Conservation (phyloP, 176 grass and related monocot species). For the Microstegium vimineum region DNA sequence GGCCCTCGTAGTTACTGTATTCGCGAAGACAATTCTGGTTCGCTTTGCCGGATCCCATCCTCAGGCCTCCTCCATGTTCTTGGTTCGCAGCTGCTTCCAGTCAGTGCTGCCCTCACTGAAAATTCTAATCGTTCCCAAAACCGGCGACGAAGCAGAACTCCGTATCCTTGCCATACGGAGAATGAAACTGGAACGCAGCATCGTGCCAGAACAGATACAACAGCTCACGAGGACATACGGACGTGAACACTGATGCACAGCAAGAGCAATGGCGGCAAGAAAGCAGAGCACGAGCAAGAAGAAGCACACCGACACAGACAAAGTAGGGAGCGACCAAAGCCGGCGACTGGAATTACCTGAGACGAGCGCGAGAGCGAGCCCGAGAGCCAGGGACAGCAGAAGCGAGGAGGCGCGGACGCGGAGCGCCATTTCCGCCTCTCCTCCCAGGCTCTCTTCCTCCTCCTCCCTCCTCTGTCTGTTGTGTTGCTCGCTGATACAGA, state of each 20-base stretch:
- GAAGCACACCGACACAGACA: background rate
- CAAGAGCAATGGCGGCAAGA: conserved; percentile 9
- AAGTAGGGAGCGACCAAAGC: background rate
- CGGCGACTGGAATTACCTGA: conserved; percentile 23
- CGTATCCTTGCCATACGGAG: too few relatives aligned
- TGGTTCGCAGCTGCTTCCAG: background rate
- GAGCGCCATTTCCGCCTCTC: conserved; percentile 19
- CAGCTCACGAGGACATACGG: background rate
- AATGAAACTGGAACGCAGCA: background rate
- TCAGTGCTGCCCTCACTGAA: background rate
- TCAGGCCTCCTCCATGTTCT: background rate
- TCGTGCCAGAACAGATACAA: background rate
- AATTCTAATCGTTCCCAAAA: background rate
- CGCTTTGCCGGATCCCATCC: background rate
- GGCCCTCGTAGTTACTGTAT: background rate
- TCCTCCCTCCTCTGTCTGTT: background rate
- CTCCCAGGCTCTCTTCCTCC: background rate
- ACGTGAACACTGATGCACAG: too few relatives aligned
- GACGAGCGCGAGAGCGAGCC: conserved; percentile 16
- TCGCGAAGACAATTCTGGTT: background rate
- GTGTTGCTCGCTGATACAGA: background rate
- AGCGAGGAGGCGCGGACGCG: conserved; percentile 14
- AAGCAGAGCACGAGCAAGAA: background rate
- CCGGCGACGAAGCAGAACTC: too few relatives aligned
- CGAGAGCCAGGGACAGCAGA: conserved; percentile 18